Evolutionary conservation across 2,329 filamentous ascomycete genomes (phyloP), one percentile per base, ranked within the genome.

Genomic region (Phoma herbarum): DNA sequence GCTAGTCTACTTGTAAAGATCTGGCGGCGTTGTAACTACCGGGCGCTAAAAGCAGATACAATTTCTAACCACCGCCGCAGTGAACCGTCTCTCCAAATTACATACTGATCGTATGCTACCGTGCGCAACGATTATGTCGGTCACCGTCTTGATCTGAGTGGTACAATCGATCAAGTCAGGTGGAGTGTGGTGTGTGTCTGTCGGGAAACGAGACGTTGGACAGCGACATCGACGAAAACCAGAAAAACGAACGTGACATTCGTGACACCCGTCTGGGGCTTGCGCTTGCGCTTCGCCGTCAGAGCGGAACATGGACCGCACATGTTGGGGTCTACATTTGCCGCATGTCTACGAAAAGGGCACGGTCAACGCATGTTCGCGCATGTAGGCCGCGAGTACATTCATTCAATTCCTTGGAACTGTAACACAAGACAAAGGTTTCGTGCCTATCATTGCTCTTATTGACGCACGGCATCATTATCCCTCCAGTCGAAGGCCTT

Each of bases 141-240:
- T 52, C 53, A 57, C 57, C 39, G 49, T 42, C 20, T 31, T 39
- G 46, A 54, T 52, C 43, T 28, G 35, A 45, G 52, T 59, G 23
- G 45, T 54, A 53, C 20, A 48, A 50, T 55, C 50, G 39, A 59
- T 60, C 55, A 49, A 60, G 44, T 46, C 53, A 58, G 49, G 51
- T 59, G 55, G 48, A 60, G 35, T 50, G 35, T 50, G 28, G 51
- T 54, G 39, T 39, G 56, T 50, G 45, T 29, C 25, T 43, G 20
- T 63, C 57, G 57, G 55, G 56, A 59, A 53, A 57, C 48, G 50
- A 53, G 47, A 44, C 52, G 57, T 54, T 48, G 52, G 62, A 62
- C 37, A 55, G 48, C 58, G 53, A 52, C 59, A 51, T 50, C 58
- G 55, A 74, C 71, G 71, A 74, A 65, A 71, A 72, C 54, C 53